Evolutionary conservation across 2,329 filamentous ascomycete genomes (phyloP), one percentile per base, ranked within the genome.

Genomic region (Remersonia thermophila): DNA sequence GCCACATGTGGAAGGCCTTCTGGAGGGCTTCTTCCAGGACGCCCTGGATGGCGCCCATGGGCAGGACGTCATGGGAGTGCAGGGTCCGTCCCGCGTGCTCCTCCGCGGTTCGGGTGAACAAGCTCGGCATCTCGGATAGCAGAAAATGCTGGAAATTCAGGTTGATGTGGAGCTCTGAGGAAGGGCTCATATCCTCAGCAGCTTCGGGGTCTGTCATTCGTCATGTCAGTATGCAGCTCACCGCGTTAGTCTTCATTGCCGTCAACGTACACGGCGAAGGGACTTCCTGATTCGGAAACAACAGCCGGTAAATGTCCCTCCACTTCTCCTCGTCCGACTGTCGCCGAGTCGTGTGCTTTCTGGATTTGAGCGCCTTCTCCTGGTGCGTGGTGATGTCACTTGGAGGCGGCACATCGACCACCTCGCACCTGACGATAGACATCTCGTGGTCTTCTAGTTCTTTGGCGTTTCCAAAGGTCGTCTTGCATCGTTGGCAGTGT

Each of bases 231-330:
- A 13, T 16, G 33, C 18, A 33, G 34, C 25, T 13, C n/a, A 16
- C 23, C 12, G 7, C 25, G 15, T 17, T 28, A 27, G 18, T n/a
- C 27, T 14, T 12, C 5, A 26, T 18, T 11, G 23, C 25, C n/a
- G n/a, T n/a, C n/a, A n/a, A 45, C 48, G 46, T 36, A 50, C 48
- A 50, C 27, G 48, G 48, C 14, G 48, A 50, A 23, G 48, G 48
- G 14, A 50, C 28, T 7, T 36, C 30, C 25, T 46, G 42, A n/a
- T 36, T 25, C 4, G 48, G 48, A 16, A 50, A 49, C 2, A 50
- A 37, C 5, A 48, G 40, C 7, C 37, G 36, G 34, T 49, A 50
- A 3, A 50, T 45, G n/a, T 50, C 48, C 11, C 27, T 30, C 48
- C 48, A 50, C 11, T 49, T 50, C 7, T 50, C 48, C 20, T 47